Evolutionary conservation across 257 asterid species (phyloP), one percentile per base, ranked within the genome.

Genomic region (Solanum stenotomum): DNA sequence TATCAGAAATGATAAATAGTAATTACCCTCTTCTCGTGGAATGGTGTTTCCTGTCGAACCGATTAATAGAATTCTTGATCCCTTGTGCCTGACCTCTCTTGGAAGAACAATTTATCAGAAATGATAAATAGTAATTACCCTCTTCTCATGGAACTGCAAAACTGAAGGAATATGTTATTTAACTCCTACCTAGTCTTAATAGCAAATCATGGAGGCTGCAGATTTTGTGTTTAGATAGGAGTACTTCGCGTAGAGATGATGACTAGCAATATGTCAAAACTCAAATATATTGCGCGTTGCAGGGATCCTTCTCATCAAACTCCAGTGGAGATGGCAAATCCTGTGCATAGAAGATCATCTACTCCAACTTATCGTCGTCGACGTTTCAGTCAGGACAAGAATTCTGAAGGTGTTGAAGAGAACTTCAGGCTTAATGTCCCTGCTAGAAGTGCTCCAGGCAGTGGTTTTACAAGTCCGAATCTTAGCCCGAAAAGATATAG

Each of bases 391-490:
- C 88, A 87, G 18, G 91, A 92, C 14, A 92, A 89, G 87, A 89
- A 89, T 7, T 84, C 91, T 49, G 94, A 93, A 89, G 86, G 90
- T 42, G 67, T 91, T 59, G 70, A 81, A 29, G 70, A 82, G 86
- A 88, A 89, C 56, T 90, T 92, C 68, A 89, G 90, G 61, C 86
- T 88, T 44, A 87, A 90, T 38, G 90, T 91, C 61, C 95, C 97
- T 12, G 89, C 93, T 14, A 88, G 93, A 90, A 96, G 98, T 90
- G 98, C 99, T 89, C 99, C 99, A 1, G 86, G 91, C 87, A 96
- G 95, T 61, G 95, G 94, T 83, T 92, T 81, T 87, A 92, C 95
- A 3, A 96, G 98, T 87, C 99, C 98, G 16, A 87, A 88, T 25
- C 92, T 59, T 31, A 96, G 98, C 93, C 95, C 98, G 2, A 90